Conservation (phyloP, 495 filamentous ascomycete species). For the Tetracladium setigerum region DNA sequence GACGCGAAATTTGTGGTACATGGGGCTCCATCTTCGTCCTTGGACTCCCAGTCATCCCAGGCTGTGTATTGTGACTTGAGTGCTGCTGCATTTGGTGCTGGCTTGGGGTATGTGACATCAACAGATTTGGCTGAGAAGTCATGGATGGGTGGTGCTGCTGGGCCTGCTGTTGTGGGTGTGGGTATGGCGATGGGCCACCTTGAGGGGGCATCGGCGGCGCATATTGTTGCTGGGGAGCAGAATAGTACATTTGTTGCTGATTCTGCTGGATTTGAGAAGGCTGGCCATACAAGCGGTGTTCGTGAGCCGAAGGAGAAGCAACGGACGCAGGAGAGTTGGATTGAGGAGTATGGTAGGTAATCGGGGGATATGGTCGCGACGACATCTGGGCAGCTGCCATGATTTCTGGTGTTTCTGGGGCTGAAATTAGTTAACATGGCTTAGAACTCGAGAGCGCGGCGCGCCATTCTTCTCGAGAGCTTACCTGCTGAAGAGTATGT, state of each 20-base stretch:
- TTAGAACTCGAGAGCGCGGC: conserved; percentile 7
- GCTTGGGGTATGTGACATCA: conserved; percentile 62
- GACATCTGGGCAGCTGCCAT: conserved; percentile 93
- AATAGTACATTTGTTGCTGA: conserved; percentile 54
- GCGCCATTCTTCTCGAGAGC: conserved; percentile 21
- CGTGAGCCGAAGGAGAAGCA: conserved; percentile 79
- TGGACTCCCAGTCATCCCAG: conserved; percentile 53
- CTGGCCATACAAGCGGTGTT: conserved; percentile 79
- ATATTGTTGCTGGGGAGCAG: conserved; percentile 44
- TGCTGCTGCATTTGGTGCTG: conserved; percentile 48
- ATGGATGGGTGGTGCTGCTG: conserved; percentile 59
- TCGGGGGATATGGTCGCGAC: conserved; percentile 74
- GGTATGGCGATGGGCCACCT: conserved; percentile 65
- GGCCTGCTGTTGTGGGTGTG: conserved; percentile 62
- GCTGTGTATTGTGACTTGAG: conserved; percentile 30
- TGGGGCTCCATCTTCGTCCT: conserved; percentile 55
- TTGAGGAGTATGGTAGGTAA: conserved; percentile 87
- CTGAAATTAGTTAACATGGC: conserved; percentile 8
- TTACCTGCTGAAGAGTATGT: conserved; percentile 76
- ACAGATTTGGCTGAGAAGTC: conserved; percentile 48
- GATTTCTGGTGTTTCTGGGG: conserved; percentile 73
- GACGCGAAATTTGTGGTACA: conserved; percentile 47
- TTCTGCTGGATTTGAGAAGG: conserved; percentile 76
- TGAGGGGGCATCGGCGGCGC: conserved; percentile 64
- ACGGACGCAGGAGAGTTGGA: conserved; percentile 96